Conservation (phyloP, 192 early-diverging fungal genomes). For the Mortierella hygrophila region DNA sequence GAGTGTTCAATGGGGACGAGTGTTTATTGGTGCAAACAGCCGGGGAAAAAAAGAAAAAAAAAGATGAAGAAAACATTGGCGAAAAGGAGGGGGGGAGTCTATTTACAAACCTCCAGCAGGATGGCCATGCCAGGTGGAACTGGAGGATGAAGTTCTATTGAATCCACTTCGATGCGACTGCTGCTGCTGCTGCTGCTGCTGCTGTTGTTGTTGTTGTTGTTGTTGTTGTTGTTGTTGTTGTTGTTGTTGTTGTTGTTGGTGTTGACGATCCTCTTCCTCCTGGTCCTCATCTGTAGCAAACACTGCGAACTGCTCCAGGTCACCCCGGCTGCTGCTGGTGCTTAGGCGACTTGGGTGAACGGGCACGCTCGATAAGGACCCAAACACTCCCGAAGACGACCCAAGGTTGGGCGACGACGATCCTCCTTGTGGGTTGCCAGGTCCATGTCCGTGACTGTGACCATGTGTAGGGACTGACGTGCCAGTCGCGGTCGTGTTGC, state of each 20-base stretch:
- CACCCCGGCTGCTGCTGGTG: constrained; percentile 40
- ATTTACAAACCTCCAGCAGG: constrained; percentile 28
- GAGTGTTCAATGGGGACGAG: not conserved
- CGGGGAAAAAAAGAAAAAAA: constrained; percentile 3
- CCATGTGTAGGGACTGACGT: not conserved
- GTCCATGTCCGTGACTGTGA: not conserved
- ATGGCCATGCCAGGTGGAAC: constrained; percentile 43
- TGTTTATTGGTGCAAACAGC: no score
- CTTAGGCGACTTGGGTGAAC: constrained; percentile 47
- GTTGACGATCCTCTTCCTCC: constrained; percentile 15
- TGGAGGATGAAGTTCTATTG: constrained; percentile 41
- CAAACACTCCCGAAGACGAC: constrained; percentile 17
- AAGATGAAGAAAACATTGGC: not conserved
- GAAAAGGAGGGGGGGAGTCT: not conserved
- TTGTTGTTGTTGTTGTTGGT: constrained; percentile 21
- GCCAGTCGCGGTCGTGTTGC: constrained; percentile 2
- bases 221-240: constrained; percentile 28
- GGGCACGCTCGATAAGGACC: constrained; percentile 24
- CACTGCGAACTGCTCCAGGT: constrained; percentile 52
- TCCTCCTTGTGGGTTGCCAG: not conserved
- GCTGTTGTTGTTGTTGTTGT: constrained; percentile 20
- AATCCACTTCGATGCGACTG: constrained; percentile 13
- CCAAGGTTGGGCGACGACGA: constrained; percentile 22
- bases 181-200: constrained; percentile 21
- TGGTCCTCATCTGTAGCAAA: constrained; percentile 57